These are phyloP conservation scores for Prunus mira DNA, from an alignment of 306 rosid species.

Conservation along the genomic window DNA sequence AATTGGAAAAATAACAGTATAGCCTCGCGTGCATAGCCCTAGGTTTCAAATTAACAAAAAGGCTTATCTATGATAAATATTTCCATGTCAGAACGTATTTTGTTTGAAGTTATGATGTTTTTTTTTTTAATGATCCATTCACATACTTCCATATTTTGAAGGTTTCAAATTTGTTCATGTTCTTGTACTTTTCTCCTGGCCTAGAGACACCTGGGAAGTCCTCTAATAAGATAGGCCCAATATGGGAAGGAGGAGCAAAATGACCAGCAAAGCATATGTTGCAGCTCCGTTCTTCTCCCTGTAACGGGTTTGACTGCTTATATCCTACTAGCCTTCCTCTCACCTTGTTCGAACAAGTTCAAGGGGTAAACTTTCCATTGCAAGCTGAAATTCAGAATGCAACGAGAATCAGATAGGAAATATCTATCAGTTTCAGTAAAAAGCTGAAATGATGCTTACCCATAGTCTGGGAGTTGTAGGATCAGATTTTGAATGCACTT, in stretches of 20 bases:
- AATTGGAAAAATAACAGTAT: too few species aligned
- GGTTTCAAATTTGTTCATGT: neutral
- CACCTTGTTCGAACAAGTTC: constrained; percentile 66
- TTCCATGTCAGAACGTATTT: neutral
- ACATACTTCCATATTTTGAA: neutral
- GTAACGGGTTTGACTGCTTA: neutral
- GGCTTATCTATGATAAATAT: neutral
- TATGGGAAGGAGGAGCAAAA: neutral
- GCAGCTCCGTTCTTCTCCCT: neutral
- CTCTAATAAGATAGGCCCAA: neutral
- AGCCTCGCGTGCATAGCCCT: too few species aligned
- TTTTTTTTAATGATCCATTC: neutral
- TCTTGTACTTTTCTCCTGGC: neutral
- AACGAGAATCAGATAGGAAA: constrained; percentile 2
- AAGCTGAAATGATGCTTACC: constrained; percentile 47
- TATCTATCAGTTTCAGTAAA: neutral
- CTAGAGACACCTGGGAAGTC: neutral
- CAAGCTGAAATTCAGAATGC: constrained; percentile 49
- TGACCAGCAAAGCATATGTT: neutral
- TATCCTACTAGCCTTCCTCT: constrained; percentile 14
- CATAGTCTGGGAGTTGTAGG: constrained; percentile 77
- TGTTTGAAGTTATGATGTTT: neutral
- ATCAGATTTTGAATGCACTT: constrained; percentile 64
- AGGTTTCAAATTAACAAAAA: neutral
- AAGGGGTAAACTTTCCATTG: constrained; percentile 80